A percentile compares a stretch with the other conserved stretches of the same genome.
phyloP scores from a whole-genome alignment of 2,329 filamentous ascomycete species.

The Calonectria pseudoreteaudii region DNA sequence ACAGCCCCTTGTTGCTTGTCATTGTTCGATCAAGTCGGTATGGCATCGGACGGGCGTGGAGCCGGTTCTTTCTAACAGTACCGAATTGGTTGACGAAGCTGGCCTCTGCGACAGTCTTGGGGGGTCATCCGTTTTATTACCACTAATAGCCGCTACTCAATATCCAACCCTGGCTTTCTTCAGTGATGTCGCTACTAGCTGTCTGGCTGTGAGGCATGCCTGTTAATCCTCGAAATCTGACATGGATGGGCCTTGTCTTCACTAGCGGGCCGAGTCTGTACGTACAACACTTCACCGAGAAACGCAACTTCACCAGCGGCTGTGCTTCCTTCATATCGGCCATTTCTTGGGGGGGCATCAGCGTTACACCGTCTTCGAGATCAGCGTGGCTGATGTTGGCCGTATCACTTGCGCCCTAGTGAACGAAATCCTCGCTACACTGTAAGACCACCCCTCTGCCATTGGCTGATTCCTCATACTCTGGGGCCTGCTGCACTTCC shows the following conservation, averaged over 20 bases:
- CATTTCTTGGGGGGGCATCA: constrained; percentile 32
- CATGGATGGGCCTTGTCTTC: constrained; percentile 37
- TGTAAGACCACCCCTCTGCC: constrained; percentile 19
- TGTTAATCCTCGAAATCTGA: constrained; percentile 45
- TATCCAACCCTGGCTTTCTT: constrained; percentile 26
- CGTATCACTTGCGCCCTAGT: constrained; percentile 36
- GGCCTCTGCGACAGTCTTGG: no score
- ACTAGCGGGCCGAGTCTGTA: constrained; percentile 44
- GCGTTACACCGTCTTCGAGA: constrained; percentile 44
- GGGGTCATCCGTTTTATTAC: no score
- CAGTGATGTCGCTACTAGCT: constrained; percentile 30
- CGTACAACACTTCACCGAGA: constrained; percentile 33
- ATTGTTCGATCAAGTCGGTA: neutral
- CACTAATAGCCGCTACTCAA: neutral
- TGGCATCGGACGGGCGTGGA: neutral
- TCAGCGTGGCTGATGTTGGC: constrained; percentile 38
- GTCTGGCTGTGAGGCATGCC: constrained; percentile 24
- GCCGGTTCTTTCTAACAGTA: neutral
- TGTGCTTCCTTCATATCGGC: constrained; percentile 33
- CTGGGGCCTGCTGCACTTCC: no score
- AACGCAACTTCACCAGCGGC: constrained; percentile 26
- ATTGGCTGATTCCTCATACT: constrained; percentile 13
- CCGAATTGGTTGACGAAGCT: neutral
- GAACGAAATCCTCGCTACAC: constrained; percentile 25
- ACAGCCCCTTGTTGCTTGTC: neutral